Evolutionary conservation across 1,284 basidiomycete genomes (phyloP), one percentile per base, ranked within the genome.

Genomic region (Tilletia caries): DNA sequence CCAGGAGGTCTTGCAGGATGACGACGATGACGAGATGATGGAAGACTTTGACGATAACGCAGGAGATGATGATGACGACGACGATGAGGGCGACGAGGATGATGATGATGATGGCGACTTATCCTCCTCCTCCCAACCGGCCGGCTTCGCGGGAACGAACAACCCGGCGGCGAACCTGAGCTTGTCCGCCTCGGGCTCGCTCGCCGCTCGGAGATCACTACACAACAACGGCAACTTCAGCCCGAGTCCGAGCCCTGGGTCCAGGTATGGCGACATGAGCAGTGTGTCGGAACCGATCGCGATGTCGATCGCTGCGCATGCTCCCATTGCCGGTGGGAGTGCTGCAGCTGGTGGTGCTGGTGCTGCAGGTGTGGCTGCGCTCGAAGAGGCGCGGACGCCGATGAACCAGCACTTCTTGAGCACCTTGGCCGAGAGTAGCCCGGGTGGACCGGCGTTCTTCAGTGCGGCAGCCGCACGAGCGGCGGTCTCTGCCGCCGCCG

Each of bases 381-480:
- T 76, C 2, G 74, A 78, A 0, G 77, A 79, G 15, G 64, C 76
- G 1, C 50, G 83, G 13, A 87, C 86, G 6, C 86, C 86, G 0
- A 84, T 85, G 75, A 87, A 87, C 78, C 82, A 85, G 46, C 84
- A 84, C 1, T 86, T 87, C 78, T 76, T 87, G 4, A 83, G 84
- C 48, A 86, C 85, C 1, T 75, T 86, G 1, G 85, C 85, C n/a
- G 84, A 84, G 34, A 71, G 64, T 37, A 43, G 34, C 5, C 64
- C 64, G 3, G 43, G 64, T 29, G 41, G 64, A 15, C 25, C 64
- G 10, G 37, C 43, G 8, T 65, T 65, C 41, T 65, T 46, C 37
- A 46, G 41, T 25, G 64, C 37, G 41, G 64, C 37, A 12, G 64
- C 37, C 8, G 64, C n/a, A 3, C 25, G 25, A 37, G 62, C 32